phyloP scores from a whole-genome alignment of 805 yeast species.

The Kluyveromyces wickerhamii region DNA sequence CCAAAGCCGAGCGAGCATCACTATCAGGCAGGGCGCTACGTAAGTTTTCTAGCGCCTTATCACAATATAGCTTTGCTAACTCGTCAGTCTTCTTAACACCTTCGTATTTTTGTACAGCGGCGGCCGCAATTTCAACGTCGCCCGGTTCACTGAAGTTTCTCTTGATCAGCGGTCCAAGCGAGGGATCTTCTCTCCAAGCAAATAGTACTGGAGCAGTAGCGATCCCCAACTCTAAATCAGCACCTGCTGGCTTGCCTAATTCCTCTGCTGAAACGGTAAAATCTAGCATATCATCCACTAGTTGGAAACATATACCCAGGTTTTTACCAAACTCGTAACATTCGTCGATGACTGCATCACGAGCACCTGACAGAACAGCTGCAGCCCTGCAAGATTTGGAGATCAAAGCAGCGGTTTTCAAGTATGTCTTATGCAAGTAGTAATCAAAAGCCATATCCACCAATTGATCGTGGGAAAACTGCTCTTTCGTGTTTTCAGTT shows the following conservation, averaged over 20 bases:
- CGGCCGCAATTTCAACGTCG: conserved; percentile 76
- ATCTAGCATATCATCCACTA: conserved; percentile 93
- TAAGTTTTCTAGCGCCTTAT: conserved; percentile 64
- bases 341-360: conserved; percentile 65
- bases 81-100: conserved; percentile 72
- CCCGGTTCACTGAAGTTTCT: conserved; percentile 76
- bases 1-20: conserved; percentile 82
- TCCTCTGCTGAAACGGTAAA: conserved; percentile 80
- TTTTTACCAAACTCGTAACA: conserved; percentile 90
- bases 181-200: conserved; percentile 88
- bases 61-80: conserved; percentile 73
- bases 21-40: conserved; percentile 68
- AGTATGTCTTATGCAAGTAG: conserved; percentile 88
- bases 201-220: conserved; percentile 95
- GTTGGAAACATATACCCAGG: conserved; percentile 90
- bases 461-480: conserved; percentile 50
- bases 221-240: conserved; percentile 85
- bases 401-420: conserved; percentile 90
- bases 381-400: conserved; percentile 90
- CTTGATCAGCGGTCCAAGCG: conserved; percentile 72
- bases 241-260: conserved; percentile 93
- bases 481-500: conserved; percentile 6
- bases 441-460: conserved; percentile 92
- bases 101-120: conserved; percentile 57
- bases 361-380: conserved; percentile 84